These are phyloP conservation scores for Aspergillus wentii DNA, from an alignment of 495 filamentous ascomycete genomes.

Conservation along the genomic window DNA sequence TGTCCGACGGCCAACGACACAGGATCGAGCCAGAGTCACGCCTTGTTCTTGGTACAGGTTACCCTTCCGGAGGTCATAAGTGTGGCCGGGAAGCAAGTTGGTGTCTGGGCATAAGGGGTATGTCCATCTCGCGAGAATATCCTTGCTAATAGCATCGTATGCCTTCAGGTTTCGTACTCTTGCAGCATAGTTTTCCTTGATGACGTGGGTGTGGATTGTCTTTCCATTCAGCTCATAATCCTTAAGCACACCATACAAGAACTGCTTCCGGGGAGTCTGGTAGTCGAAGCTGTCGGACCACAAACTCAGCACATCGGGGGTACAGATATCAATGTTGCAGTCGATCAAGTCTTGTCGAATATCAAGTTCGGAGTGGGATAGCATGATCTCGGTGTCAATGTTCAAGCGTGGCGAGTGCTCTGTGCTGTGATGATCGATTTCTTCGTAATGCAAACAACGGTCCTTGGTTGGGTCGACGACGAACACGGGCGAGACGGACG, in stretches of 20 bases:
- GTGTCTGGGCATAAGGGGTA: conserved; percentile 90
- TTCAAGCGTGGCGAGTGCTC: conserved; percentile 51
- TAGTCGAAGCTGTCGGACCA: conserved; percentile 99
- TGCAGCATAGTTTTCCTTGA: conserved; percentile 72
- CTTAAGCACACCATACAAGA: conserved; percentile 86
- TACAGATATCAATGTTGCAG: conserved; percentile 96
- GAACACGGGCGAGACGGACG: conserved; percentile 74
- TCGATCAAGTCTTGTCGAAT: conserved; percentile 87
- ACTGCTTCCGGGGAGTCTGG: conserved; percentile 80
- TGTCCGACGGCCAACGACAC: conserved; percentile 56
- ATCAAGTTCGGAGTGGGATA: conserved; percentile 62
- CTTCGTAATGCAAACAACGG: conserved; percentile 90
- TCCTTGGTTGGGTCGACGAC: conserved; percentile 75
- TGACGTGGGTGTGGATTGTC: conserved; percentile 86
- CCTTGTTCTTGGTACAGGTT: conserved; percentile 67
- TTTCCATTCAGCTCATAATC: conserved; percentile 96
- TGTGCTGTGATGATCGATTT: conserved; percentile 46
- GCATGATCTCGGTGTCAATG: conserved; percentile 70
- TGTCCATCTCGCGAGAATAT: conserved; percentile 84
- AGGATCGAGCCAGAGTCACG: conserved; percentile 67
- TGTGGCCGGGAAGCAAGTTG: conserved; percentile 72
- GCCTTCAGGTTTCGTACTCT: conserved; percentile 79
- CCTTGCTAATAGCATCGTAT: conserved; percentile 86
- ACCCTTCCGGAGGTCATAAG: conserved; percentile 62
- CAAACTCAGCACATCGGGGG: conserved; percentile 85